Evolutionary conservation across 345 rosid species (phyloP).

Genomic region (Pistacia vera): DNA sequence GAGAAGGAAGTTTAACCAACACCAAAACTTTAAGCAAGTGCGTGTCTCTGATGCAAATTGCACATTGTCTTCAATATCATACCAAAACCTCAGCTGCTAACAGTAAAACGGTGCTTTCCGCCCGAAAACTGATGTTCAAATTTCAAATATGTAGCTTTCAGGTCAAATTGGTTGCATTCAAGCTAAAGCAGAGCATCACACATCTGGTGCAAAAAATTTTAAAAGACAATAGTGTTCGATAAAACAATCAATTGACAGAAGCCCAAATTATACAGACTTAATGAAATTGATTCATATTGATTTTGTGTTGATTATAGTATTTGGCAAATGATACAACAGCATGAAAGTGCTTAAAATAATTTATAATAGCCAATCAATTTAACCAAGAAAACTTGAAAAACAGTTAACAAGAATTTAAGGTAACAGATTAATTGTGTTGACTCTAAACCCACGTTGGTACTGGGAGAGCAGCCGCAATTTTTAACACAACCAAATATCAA

Average conservation of each 20-base stretch:
- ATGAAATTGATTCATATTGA: no score
- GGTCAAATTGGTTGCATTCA: slow-evolving; percentile 20
- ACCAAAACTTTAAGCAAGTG: slow-evolving; percentile 15
- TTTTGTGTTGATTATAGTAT: not conserved
- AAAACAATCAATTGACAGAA: not conserved
- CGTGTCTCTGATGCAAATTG: slow-evolving; percentile 11
- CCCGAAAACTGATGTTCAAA: not conserved
- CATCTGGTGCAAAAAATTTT: no score
- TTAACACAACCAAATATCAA: not conserved
- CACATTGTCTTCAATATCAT: not conserved
- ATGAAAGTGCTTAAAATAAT: not conserved
- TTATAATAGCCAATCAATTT: no score
- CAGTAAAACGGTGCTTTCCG: not conserved
- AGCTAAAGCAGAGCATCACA: not conserved
- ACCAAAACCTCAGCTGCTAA: not conserved
- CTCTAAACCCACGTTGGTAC: not conserved
- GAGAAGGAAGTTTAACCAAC: slow-evolving; percentile 30
- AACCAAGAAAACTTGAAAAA: no score
- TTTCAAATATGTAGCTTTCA: slow-evolving; percentile 12
- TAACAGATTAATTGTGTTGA: not conserved
- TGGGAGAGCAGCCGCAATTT: not conserved
- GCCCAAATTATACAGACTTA: not conserved
- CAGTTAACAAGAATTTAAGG: not conserved
- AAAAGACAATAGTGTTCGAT: no score
- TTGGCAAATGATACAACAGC: not conserved